phyloP scores from a whole-genome alignment of 345 rosid genomes.

The Kandelia obovata region DNA sequence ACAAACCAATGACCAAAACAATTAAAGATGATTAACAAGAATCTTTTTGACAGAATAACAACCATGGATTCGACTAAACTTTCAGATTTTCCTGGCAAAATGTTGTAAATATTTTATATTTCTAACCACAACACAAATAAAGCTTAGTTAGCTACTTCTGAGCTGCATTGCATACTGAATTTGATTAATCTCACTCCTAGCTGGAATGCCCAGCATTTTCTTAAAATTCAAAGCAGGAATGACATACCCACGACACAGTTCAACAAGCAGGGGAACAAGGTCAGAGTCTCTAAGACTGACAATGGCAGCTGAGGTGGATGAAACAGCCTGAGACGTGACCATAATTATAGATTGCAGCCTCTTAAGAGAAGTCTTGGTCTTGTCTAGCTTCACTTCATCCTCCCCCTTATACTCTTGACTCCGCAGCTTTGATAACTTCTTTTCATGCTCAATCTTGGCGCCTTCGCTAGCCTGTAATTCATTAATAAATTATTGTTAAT shows the following conservation, averaged over 20 bases:
- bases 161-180: too few species aligned
- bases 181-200: too few species aligned
- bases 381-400: slow-evolving; percentile 75
- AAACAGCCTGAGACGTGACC: slow-evolving; percentile 85
- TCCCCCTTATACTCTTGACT: slow-evolving; percentile 93
- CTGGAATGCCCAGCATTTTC: too few species aligned
- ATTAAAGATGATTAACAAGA: not conserved
- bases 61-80: not conserved
- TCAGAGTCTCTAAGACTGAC: slow-evolving; percentile 71
- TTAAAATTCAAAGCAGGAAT: not conserved
- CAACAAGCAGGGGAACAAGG: slow-evolving; percentile 91
- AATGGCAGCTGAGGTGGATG: slow-evolving; percentile 82
- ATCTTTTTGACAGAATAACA: not conserved
- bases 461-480: slow-evolving; percentile 73
- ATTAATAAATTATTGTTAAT: slow-evolving; percentile 5
- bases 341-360: slow-evolving; percentile 69
- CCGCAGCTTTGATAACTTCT: slow-evolving; percentile 75
- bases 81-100: not conserved
- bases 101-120: too few species aligned
- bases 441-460: slow-evolving; percentile 80
- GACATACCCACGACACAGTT: slow-evolving; percentile 81
- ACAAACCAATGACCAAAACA: not conserved
- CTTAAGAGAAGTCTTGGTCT: slow-evolving; percentile 71
- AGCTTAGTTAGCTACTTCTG: too few species aligned
- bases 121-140: too few species aligned